Base-by-base conservation (phyloP, 2,329 filamentous ascomycete genomes). In the Setomelanomma holmii region DNA sequence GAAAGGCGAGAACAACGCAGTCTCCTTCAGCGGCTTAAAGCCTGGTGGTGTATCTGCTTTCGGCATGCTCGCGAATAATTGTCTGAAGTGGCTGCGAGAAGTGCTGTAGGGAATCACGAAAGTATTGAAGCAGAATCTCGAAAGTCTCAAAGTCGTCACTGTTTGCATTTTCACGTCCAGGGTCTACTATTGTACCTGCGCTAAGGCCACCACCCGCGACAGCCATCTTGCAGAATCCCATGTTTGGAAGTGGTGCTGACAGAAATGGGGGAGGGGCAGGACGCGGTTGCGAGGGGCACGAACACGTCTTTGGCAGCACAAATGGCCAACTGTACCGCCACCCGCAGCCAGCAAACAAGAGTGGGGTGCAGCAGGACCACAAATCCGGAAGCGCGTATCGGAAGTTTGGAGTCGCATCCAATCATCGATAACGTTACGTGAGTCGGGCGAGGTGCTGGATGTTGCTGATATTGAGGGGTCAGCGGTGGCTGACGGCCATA, bases 1-100 rank as follows among this genome's bases (percentile, higher is more conserved):
- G 38, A 72, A 57, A 1, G 71, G 66, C 20, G 63, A 68, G 51
- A 74, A 75, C 4, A 74, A 57, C 2, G 61, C 58, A 16, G 69
- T 68, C 34, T 69, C 66, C 41, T 68, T 68, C 16, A 75, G 59
- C 11, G 66, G 63, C 60, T 62, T 62, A 53, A 67, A 72, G 56
- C 61, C 62, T 19, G 66, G 48, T 5, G 62, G 60, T 27, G 67
- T 64, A 47, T 68, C 64, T 50, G 67, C 64, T 61, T 67, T 69
- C 11, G 69, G 62, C 69, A 71, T 73, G 17, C 16, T 66, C 54
- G 50, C 16, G 30, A 58, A 24, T n/a, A 27, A 14, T 30, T 6
- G 27, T 30, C 27, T 30, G 27, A 30, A 33, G 46, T 34, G 51
- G 30, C 17, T 39, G 41, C 22, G 21, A 14, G 6, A n/a, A 21